These are phyloP conservation scores for Streptanthus diversifolius DNA, from an alignment of 345 rosid species.

Conservation along the genomic window DNA sequence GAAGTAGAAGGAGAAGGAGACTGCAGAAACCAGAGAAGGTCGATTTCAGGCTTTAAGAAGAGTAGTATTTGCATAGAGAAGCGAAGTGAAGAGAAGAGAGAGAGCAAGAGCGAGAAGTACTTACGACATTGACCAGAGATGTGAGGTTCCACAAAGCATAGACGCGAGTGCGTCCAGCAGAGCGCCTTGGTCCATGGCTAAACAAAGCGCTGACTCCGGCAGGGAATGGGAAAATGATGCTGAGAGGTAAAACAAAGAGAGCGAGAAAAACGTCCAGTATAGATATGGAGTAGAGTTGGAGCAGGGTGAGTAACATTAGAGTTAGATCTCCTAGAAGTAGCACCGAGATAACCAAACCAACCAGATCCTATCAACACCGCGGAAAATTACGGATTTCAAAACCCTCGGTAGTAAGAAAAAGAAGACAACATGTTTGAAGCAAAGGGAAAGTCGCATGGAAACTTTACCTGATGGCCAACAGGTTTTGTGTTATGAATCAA, in stretches of 20 bases:
- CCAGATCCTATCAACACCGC: conserved; percentile 62
- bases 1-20: not conserved
- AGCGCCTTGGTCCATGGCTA: conserved; percentile 83
- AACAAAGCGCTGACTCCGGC: conserved; percentile 92
- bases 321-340: conserved; percentile 76
- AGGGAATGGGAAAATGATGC: conserved; percentile 75
- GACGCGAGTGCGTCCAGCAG: conserved; percentile 77
- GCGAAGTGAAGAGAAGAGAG: not conserved
- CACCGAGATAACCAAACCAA: conserved; percentile 76
- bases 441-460: not conserved
- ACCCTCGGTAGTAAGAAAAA: not conserved
- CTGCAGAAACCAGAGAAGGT: conserved; percentile 7
- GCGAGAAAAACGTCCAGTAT: conserved; percentile 59
- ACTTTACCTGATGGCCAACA: conserved; percentile 81
- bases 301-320: conserved; percentile 78
- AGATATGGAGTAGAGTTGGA: conserved; percentile 89
- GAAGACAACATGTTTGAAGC: conserved; percentile 6
- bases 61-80: not conserved
- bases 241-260: conserved; percentile 71
- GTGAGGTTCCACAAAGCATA: conserved; percentile 88
- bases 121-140: conserved; percentile 79
- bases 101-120: conserved; percentile 2
- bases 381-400: not conserved
- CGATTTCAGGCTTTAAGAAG: not conserved
- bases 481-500: conserved; percentile 70